Evolutionary conservation across 805 yeast genomes (phyloP), one percentile per base, ranked within the genome.

Genomic region (Kluyveromyces starmeri): DNA sequence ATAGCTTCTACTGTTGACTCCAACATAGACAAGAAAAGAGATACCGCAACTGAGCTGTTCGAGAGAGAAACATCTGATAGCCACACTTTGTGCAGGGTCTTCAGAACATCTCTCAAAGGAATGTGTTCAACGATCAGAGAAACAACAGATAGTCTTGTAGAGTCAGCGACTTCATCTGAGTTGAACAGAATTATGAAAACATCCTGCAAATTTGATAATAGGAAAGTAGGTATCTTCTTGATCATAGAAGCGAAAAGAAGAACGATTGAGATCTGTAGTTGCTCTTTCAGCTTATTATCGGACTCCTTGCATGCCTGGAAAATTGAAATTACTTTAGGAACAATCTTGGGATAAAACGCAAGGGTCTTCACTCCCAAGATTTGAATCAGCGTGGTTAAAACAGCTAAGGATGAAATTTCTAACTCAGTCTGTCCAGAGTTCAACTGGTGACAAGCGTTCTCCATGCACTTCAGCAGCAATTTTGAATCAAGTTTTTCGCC

Each of bases 281-380:
- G 53, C 29, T 58, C 51, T 39, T 46, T 60, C 24, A 63, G 42
- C 3, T 28, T 36, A 16, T 51, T 51, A 5, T 48, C 50, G 2
- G 47, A 34, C 5, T 46, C 39, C 1, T 39, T 34, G 2, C 48
- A 41, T 10, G 52, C 50, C 19, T 69, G 65, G 61, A 83, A 80
- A 24, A 83, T 68, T 18, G 64, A 61, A 36, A 85, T 65, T 8
- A 83, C 65, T 10, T 85, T 83, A 11, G 86, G 84, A 41, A 92
- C 73, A 51, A 88, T 78, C 56, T 78, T 79, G 20, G 96, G 84
- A 67, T 86, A 83, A 50, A 69, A 73, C 5, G 94, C 88, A 51
- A 92, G 79, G 42, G 79, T 68, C 51, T 85, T 83, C 13, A 94
- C 88, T 35, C 98, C 98, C 29, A 88, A 58, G 16, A 76, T 71